Percentiles rank a stretch among this genome's conserved stretches.
Conservation (phyloP, 768 basidiomycete species). For the Mycena vulgaris region DNA sequence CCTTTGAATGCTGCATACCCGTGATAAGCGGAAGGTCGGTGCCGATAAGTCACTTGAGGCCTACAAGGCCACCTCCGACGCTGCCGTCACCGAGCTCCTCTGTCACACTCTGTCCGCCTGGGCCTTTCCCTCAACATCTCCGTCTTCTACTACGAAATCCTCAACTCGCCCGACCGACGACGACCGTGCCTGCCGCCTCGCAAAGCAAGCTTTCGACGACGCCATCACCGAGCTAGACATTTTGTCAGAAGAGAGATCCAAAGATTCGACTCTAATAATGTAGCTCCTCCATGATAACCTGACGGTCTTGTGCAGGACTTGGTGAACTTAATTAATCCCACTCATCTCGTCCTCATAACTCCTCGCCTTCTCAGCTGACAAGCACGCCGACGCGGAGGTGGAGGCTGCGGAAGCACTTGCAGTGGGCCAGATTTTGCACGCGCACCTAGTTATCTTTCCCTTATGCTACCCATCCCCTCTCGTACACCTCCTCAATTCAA, state of each 20-base stretch:
- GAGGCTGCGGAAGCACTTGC: slow-evolving; percentile 73
- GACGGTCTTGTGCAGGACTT: slow-evolving; percentile 97
- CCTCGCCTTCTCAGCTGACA: slow-evolving; percentile 69
- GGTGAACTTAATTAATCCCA: slow-evolving; percentile 62
- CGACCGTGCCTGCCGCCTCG: slow-evolving; percentile 97
- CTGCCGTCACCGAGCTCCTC: slow-evolving; percentile 95
- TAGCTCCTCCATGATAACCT: slow-evolving; percentile 97
- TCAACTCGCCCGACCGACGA: slow-evolving; percentile 99
- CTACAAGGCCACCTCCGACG: slow-evolving; percentile 98
- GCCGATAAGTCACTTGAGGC: slow-evolving; percentile 98
- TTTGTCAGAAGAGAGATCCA: slow-evolving; percentile 98
- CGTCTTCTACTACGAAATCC: slow-evolving; percentile 99
- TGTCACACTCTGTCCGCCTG: slow-evolving; percentile 98
- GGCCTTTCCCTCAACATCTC: slow-evolving; percentile 99
- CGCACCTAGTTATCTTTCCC: slow-evolving; percentile 40
- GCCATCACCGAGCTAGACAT: slow-evolving; percentile 99
- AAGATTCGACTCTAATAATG: slow-evolving; percentile 98
- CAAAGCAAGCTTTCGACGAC: slow-evolving; percentile 99
- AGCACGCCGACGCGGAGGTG: slow-evolving; percentile 79
- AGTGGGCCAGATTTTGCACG: slow-evolving; percentile 69
- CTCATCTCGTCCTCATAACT: slow-evolving; percentile 27
- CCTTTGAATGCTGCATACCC: slow-evolving; percentile 94
- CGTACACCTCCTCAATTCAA: slow-evolving; percentile 28
- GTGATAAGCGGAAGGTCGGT: slow-evolving; percentile 96
- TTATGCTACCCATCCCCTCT: slow-evolving; percentile 49